phyloP scores from a whole-genome alignment of 2,329 filamentous ascomycete species.

The Paecilomyces niveus region DNA sequence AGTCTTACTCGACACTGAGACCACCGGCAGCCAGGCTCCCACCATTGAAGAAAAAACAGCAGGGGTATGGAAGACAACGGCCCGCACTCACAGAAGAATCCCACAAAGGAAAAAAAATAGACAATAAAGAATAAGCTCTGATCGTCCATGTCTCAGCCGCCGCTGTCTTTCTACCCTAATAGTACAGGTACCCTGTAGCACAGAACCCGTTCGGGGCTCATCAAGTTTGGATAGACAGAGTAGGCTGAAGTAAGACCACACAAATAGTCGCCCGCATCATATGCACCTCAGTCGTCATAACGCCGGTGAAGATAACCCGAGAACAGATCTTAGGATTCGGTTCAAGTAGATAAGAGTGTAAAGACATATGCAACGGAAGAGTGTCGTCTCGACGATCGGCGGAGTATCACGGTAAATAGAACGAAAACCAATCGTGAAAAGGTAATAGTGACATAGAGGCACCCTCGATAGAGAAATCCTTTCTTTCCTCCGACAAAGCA shows the following conservation, averaged over 20 bases:
- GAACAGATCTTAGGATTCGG: neutral
- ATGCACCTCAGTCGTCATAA: neutral
- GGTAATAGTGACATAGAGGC: neutral
- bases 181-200: neutral
- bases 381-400: neutral
- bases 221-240: neutral
- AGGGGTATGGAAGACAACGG: neutral
- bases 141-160: neutral
- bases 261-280: neutral
- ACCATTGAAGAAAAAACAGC: neutral
- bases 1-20: neutral
- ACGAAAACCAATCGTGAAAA: neutral
- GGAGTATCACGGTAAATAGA: neutral
- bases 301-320: neutral
- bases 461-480: neutral
- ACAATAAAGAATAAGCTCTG: neutral
- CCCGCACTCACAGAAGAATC: neutral
- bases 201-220: neutral
- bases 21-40: neutral
- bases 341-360: neutral
- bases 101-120: neutral
- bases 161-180: neutral
- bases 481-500: neutral
- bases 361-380: neutral
- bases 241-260: neutral